Percentiles rank a stretch among this genome's conserved stretches.
Conservation (phyloP, 495 filamentous ascomycete genomes). For the Penicillium pancosmium region DNA sequence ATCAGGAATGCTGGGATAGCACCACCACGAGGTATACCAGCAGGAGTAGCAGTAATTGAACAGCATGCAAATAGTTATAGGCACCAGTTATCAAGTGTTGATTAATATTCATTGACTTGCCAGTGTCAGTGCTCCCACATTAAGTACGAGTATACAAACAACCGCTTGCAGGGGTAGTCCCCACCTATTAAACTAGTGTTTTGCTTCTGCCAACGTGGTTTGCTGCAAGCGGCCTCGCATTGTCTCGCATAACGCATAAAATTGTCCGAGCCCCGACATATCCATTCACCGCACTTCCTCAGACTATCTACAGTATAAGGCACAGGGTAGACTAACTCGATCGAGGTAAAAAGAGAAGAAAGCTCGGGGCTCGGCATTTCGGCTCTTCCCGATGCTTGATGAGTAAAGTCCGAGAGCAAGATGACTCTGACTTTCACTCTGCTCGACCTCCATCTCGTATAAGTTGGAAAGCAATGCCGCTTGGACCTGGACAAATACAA, state of each 20-base stretch:
- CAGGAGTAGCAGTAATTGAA: neutral
- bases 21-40: neutral
- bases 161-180: too few relatives aligned
- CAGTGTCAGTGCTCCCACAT: too few relatives aligned
- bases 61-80: neutral
- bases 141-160: too few relatives aligned
- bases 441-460: neutral
- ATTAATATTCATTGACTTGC: too few relatives aligned
- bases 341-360: too few relatives aligned
- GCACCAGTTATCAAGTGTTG: too few relatives aligned
- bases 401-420: neutral
- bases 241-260: neutral
- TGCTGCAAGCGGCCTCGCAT: neutral
- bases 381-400: neutral
- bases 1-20: too few relatives aligned
- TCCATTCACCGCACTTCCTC: neutral
- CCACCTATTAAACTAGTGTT: neutral
- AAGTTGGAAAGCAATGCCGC: too few relatives aligned
- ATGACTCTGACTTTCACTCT: neutral
- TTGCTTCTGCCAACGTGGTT: slow-evolving; percentile 2
- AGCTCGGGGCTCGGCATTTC: slow-evolving; percentile 2
- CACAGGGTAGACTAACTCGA: too few relatives aligned
- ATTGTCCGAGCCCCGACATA: neutral
- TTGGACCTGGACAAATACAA: too few relatives aligned
- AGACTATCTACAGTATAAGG: too few relatives aligned